Evolutionary conservation across 441 rosid genomes (phyloP).

Genomic region (Biscutella laevigata): DNA sequence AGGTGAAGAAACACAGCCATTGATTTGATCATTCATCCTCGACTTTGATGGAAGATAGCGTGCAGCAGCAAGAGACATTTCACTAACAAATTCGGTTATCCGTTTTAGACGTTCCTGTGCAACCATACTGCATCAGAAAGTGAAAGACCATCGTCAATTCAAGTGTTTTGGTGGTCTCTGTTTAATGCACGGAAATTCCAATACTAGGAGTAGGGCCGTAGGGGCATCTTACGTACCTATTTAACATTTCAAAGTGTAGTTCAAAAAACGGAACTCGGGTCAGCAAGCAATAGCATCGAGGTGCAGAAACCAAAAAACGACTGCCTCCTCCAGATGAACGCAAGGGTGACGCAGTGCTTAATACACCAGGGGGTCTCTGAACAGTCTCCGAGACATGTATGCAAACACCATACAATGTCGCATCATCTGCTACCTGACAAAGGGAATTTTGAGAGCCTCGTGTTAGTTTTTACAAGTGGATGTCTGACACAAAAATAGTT

Average conservation of each 20-base stretch:
- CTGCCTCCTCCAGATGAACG: slow-evolving; percentile 49
- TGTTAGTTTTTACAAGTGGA: slow-evolving; percentile 8
- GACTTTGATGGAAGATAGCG: slow-evolving; percentile 35
- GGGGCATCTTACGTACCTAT: slow-evolving; percentile 55
- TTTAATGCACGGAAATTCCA: slow-evolving; percentile 3
- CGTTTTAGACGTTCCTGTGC: slow-evolving; percentile 95
- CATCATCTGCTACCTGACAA: slow-evolving; percentile 83
- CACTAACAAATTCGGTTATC: slow-evolving; percentile 71
- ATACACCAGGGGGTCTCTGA: slow-evolving; percentile 83
- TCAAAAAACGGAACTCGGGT: slow-evolving; percentile 93
- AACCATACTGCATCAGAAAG: slow-evolving; percentile 68
- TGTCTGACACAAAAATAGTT: slow-evolving; percentile 2
- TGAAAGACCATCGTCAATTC: slow-evolving; percentile 18
- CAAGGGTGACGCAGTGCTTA: slow-evolving; percentile 52
- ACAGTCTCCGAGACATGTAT: slow-evolving; percentile 80
- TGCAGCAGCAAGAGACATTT: slow-evolving; percentile 47
- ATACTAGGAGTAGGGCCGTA: slow-evolving; percentile 16
- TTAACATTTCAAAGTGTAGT: slow-evolving; percentile 89
- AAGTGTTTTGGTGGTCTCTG: slow-evolving; percentile 5
- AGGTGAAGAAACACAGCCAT: slow-evolving; percentile 32
- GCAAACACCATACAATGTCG: slow-evolving; percentile 92
- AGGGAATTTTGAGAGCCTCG: slow-evolving; percentile 4
- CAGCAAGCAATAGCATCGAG: slow-evolving; percentile 93
- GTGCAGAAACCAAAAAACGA: slow-evolving; percentile 87
- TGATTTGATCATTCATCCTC: slow-evolving; percentile 33